phyloP scores from a whole-genome alignment of 2,329 filamentous ascomycete species.

The Penicillium sumatraense region DNA sequence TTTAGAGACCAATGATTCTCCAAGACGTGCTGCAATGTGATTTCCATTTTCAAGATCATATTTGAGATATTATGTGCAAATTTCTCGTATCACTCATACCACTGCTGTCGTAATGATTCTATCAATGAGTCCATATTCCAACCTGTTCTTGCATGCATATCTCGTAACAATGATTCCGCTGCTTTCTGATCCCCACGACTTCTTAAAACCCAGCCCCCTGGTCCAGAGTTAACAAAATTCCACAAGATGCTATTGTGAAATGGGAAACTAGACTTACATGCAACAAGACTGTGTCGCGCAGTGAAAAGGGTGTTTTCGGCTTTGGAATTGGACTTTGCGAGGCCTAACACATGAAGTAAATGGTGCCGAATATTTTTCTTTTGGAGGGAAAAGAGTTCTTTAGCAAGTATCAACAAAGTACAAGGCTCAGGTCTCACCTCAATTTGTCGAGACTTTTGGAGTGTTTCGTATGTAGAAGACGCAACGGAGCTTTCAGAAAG shows the following conservation, averaged over 20 bases:
- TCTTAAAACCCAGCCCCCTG: constrained; percentile 33
- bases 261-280: constrained; percentile 29
- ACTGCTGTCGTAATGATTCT: constrained; percentile 26
- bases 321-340: constrained; percentile 30
- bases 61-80: too few relatives aligned
- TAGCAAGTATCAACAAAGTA: not conserved
- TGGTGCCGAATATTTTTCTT: constrained; percentile 29
- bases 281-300: constrained; percentile 30
- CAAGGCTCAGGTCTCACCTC: constrained; percentile 19
- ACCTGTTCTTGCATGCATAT: constrained; percentile 30
- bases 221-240: not conserved
- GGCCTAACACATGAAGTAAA: constrained; percentile 28
- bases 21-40: too few relatives aligned
- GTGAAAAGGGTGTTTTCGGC: constrained; percentile 34
- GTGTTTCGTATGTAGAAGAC: constrained; percentile 21
- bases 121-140: constrained; percentile 32
- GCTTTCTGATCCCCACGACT: constrained; percentile 29
- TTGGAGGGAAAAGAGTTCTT: not conserved
- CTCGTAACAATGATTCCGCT: constrained; percentile 25
- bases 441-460: constrained; percentile 25
- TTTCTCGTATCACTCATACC: too few relatives aligned
- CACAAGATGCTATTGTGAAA: not conserved
- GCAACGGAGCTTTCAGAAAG: constrained; percentile 18
- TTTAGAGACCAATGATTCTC: too few relatives aligned
- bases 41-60: constrained; percentile 10